phyloP scores from a whole-genome alignment of 257 asterid species.

The Solanum chaucha region DNA sequence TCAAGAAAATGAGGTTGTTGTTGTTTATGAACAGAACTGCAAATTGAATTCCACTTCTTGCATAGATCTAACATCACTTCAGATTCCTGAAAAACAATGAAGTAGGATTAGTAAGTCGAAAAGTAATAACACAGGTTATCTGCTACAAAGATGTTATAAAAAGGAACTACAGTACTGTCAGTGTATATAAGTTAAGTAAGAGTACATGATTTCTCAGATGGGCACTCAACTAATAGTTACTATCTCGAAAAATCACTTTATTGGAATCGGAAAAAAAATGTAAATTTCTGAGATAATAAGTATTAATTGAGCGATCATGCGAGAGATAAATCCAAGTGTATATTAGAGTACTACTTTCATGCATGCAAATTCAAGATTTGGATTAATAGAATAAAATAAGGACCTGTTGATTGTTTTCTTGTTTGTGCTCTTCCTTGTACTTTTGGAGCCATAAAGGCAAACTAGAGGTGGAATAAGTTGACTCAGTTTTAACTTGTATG shows the following conservation, averaged over 20 bases:
- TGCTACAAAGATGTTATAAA: not conserved
- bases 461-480: constrained; percentile 29
- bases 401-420: constrained; percentile 32
- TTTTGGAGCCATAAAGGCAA: constrained; percentile 89
- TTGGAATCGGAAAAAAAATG: no score
- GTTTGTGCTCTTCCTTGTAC: constrained; percentile 45
- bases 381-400: not conserved
- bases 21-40: constrained; percentile 57
- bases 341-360: not conserved
- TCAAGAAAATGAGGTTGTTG: constrained; percentile 52
- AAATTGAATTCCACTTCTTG: constrained; percentile 88
- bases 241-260: no score
- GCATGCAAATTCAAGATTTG: not conserved
- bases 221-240: not conserved
- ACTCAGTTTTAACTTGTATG: constrained; percentile 10
- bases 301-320: not conserved
- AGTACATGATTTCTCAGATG: not conserved
- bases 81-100: constrained; percentile 32
- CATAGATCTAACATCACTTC: constrained; percentile 50
- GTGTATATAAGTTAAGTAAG: not conserved
- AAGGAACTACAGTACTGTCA: not conserved
- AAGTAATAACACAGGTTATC: not conserved
- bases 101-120: not conserved
- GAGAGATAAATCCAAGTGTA: not conserved
- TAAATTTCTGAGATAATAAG: no score